Evolutionary conservation across 805 yeast species (phyloP), one percentile per base, ranked within the genome.

Genomic region (Zygotorulaspora chibaensis): DNA sequence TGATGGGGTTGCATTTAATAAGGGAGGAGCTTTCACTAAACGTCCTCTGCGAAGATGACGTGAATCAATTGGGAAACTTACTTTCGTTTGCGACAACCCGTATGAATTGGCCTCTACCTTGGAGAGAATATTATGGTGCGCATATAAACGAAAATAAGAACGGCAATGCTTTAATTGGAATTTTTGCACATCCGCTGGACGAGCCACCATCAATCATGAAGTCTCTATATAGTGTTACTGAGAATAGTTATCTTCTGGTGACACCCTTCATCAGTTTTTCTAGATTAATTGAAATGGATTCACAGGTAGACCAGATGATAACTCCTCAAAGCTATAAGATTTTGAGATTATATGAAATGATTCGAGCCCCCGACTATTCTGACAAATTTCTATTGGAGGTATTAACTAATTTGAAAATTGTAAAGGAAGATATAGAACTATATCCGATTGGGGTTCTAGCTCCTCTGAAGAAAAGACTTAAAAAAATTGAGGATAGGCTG

Each of bases 11-110:
- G 38, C 97, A 90, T 66, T 58, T 89, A 31, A 66, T 87, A 2
- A 69, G 89, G 43, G 97, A 91, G 61, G 97, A 91, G 49, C 62
- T 75, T 38, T 73, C 75, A 42, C 67, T 91, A 26, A 80, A 84
- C 54, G 65, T 77, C 1, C 64, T 79, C 20, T 68, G 73, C 4
- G 45, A 57, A 2, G 44, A 55, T 0, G 61, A 67, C 8, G 65
- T 73, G 10, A 54, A 67, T 3, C 64, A 65, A 27, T 55, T 90
- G 25, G 80, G 84, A 0, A 20, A 66, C 1, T 61, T 89, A 17
- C 62, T 89, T n/a, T 69, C 81, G 0, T 84, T 83, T 52, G 59
- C 86, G 11, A 74, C 83, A 0, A 54, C 70, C 10, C 79, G 87
- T 81, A 77, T 83, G 79, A 81, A 85, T 5, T 86, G 96, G 95